These are phyloP conservation scores for Komagataella pseudopastoris DNA, from an alignment of 805 yeast species.

Conservation along the genomic window DNA sequence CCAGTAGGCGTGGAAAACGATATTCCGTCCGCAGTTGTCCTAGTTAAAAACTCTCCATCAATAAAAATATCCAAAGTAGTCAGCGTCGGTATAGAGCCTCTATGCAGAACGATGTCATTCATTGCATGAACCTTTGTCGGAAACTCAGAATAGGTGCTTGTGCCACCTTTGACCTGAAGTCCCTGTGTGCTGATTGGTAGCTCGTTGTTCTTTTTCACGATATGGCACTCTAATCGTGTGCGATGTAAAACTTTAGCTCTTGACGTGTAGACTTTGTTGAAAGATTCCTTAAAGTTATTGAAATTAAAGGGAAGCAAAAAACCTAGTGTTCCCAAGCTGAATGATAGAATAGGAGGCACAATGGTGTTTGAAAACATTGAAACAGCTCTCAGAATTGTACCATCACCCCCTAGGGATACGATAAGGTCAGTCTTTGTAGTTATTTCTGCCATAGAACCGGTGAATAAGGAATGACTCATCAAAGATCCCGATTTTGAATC, in stretches of 20 bases:
- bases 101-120: conserved; percentile 82
- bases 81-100: conserved; percentile 81
- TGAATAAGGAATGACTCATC: conserved; percentile 26
- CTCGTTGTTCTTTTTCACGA: conserved; percentile 21
- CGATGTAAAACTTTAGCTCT: conserved; percentile 65
- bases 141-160: conserved; percentile 1
- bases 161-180: conserved; percentile 1
- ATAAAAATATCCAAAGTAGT: conserved; percentile 75
- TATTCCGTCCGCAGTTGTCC: conserved; percentile 88
- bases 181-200: neutral
- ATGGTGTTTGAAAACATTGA: conserved; percentile 54
- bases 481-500: neutral
- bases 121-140: conserved; percentile 54
- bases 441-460: conserved; percentile 47
- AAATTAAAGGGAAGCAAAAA: conserved; percentile 82
- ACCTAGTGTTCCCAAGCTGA: conserved; percentile 85
- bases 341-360: conserved; percentile 84
- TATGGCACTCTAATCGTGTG: conserved; percentile 67
- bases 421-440: conserved; percentile 60
- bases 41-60: conserved; percentile 73
- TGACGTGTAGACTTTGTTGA: conserved; percentile 51
- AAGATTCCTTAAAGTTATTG: conserved; percentile 41
- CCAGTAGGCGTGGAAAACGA: conserved; percentile 87
- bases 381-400: conserved; percentile 79
- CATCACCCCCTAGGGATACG: conserved; percentile 93